phyloP scores from a whole-genome alignment of 2,329 filamentous ascomycete species.

The Paraphoma chrysanthemicola region DNA sequence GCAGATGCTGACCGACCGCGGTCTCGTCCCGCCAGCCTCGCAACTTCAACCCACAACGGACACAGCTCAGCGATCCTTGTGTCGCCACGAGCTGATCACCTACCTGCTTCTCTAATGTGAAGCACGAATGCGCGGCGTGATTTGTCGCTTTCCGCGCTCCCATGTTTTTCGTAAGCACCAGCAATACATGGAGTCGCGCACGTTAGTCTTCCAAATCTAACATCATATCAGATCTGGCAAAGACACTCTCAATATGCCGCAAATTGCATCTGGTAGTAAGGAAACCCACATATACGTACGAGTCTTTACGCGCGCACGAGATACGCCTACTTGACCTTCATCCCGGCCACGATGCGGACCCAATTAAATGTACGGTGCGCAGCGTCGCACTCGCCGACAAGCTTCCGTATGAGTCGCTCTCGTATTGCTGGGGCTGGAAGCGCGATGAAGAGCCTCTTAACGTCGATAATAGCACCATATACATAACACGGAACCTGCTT shows the following conservation, averaged over 20 bases:
- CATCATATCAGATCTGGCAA: background rate
- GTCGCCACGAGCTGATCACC: background rate
- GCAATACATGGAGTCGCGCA: background rate
- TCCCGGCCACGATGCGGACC: background rate
- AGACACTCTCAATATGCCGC: background rate
- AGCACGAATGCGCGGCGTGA: background rate
- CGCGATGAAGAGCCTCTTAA: background rate
- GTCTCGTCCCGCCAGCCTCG: background rate
- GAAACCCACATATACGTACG: background rate
- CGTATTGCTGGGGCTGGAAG: background rate
- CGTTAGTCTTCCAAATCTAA: background rate
- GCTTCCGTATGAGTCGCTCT: background rate
- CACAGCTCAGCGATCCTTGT: background rate
- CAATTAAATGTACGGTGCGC: background rate
- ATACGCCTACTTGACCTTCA: conserved; percentile 1
- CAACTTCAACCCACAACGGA: background rate
- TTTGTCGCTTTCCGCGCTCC: background rate
- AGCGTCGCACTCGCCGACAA: background rate
- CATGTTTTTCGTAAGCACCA: background rate
- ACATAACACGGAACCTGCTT: conserved; percentile 5
- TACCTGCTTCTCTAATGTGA: background rate
- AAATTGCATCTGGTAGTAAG: background rate
- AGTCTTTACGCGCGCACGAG: background rate
- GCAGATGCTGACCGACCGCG: background rate
- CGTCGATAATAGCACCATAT: background rate